Percentiles rank a stretch among this genome's conserved stretches.
These are phyloP conservation scores for Trichosporon inkin DNA, from an alignment of 1,284 basidiomycete species.

Conservation along the genomic window DNA sequence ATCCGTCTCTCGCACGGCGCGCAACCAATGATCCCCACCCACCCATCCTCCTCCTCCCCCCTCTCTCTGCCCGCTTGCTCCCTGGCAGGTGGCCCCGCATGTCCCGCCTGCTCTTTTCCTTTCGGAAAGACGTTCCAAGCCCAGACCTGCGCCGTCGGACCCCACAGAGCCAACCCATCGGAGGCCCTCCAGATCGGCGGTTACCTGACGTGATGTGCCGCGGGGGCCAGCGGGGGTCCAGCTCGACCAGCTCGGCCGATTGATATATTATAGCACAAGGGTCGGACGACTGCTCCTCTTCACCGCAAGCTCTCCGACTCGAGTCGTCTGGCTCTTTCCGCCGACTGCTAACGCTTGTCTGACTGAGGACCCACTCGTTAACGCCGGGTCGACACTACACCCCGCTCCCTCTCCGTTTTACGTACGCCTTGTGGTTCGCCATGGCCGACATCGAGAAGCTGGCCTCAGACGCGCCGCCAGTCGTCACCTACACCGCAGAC, in stretches of 20 bases:
- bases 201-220: neutral
- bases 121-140: neutral
- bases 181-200: neutral
- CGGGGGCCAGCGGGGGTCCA: constrained; percentile 4
- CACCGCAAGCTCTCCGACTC: no score
- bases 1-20: no score
- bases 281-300: no score
- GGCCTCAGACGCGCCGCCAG: neutral
- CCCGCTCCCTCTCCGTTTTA: neutral
- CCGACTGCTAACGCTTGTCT: no score
- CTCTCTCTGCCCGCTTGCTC: neutral
- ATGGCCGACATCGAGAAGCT: constrained; percentile 4
- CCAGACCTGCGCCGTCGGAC: neutral
- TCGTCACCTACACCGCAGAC: neutral
- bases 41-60: neutral
- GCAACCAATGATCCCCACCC: no score
- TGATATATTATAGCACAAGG: neutral
- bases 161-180: neutral
- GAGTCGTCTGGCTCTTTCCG: no score
- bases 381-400: neutral
- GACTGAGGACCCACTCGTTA: neutral
- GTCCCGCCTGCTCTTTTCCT: neutral
- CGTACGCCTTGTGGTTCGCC: neutral
- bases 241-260: neutral
- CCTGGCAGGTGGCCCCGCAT: neutral